Base-by-base conservation (phyloP, 441 rosid genomes). In the Corymbia calophylla region DNA sequence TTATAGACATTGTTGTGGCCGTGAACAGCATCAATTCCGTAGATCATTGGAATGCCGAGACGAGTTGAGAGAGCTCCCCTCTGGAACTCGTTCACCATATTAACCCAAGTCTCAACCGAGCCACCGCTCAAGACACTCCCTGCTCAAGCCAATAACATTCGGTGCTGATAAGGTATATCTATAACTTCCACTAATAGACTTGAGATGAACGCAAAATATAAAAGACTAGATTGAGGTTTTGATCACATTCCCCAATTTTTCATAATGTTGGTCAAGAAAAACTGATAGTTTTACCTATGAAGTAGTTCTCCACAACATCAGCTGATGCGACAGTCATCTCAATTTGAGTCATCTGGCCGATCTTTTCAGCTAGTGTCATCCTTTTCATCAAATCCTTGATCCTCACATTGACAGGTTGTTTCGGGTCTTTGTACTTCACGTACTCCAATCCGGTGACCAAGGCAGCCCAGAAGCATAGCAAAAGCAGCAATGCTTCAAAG, bases 11-110 rank as follows among this genome's bases (percentile, higher is more conserved):
- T 93, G 91, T 94, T 94, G 90, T 97, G 96, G 64, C 98, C 99
- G 87, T 97, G 99, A 89, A 97, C 98, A 32, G 98, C 99, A 94
- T 97, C 99, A 55, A 92, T 94, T 90, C 99, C 99, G 87, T 97
- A 97, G 32, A 97, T 92, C 9, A 96, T 66, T 0, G 96, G 99
- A 44, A 96, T 95, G 48, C 99, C 96, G 11, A 97, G 95, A 90
- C 97, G 92, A 5, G 98, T 94, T 73, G 91, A 92, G 14, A 95
- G 93, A 58, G 98, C 97, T 35, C 93, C 92, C 27, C 91, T 90
- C 93, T 98, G 98, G 87, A 93, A 95, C 53, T 95, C 93, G 39
- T 96, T 97, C 82, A 96, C 93, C 99, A 96, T 95, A 92, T 97
- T 95, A 95, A 39, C n/a, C 51, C 84, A 44, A 44, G n/a, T 27